Conservation (phyloP, 208 protist species). For the Acanthamoeba sp. region DNA sequence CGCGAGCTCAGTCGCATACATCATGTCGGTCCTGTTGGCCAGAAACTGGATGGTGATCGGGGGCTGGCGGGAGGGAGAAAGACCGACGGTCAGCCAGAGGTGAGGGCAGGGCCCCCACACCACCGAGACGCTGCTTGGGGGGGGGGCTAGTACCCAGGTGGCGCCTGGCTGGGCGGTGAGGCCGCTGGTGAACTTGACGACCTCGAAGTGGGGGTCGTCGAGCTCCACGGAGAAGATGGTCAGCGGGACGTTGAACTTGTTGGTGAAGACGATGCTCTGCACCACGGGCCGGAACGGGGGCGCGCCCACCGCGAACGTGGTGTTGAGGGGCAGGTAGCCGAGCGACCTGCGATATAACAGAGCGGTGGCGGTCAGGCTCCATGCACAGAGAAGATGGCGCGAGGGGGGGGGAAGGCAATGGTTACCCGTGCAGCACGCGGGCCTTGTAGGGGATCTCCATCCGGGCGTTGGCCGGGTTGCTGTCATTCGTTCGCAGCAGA, state of each 20-base stretch:
- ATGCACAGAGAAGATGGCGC: neutral
- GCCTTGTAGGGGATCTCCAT: conserved; percentile 72
- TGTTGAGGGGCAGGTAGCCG: conserved; percentile 58
- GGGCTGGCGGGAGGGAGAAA: neutral
- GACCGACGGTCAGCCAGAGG: neutral
- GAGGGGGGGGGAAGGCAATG: neutral
- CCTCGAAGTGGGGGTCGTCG: conserved; percentile 40
- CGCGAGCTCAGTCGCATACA: conserved; percentile 36
- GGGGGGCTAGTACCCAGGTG: neutral
- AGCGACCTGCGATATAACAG: conserved; percentile 14
- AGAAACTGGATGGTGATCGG: conserved; percentile 48
- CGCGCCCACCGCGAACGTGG: conserved; percentile 43
- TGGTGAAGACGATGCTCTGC: conserved; percentile 69
- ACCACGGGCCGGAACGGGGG: conserved; percentile 68
- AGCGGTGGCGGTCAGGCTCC: neutral
- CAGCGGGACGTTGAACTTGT: conserved; percentile 69
- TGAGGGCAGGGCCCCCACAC: neutral
- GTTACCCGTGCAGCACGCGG: conserved; percentile 60
- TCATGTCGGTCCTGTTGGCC: conserved; percentile 63
- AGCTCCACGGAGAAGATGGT: conserved; percentile 49
- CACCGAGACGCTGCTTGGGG: neutral
- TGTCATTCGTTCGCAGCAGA: conserved; percentile 71
- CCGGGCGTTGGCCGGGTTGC: conserved; percentile 61
- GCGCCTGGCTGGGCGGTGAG: conserved; percentile 36
- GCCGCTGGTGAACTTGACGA: conserved; percentile 33